Base-by-base conservation (phyloP, 2,329 filamentous ascomycete genomes). In the Chaetomium globosum region DNA sequence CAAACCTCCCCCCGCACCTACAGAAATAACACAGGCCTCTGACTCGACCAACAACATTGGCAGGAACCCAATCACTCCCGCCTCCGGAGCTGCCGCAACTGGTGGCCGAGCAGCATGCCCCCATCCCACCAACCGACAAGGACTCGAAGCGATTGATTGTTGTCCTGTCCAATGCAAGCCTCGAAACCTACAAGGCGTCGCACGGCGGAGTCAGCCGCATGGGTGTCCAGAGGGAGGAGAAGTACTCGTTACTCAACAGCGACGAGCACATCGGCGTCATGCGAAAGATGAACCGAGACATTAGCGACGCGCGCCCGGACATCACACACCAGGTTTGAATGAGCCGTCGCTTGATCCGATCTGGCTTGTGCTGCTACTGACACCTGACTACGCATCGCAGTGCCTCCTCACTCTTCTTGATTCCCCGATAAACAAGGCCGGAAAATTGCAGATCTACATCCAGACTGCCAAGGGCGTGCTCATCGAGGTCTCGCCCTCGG, bases 251-350 rank as follows among this genome's bases (percentile, higher is more conserved):
- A 60, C 88, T 99, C 74, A 99, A 99, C 83, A 97, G 93, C 79
- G 95, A 99, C 76, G 95, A 99, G 80, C 95, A 99, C 77, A 99
- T 99, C 72, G 95, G 95, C 68, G 91, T 98, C 70, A 97, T 99
- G 93, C 90, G 95, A 75, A 99, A 98, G 83, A 98, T 98, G 94
- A 96, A 96, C 77, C 87, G 95, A 73, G 95, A 99, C 77, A 98
- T 99, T 71, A 97, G 93, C 77, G 95, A 99, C 79, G 95, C 95
- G 67, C 88, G 95, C 72, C 95, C 95, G 53, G 95, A 99, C 79
- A 99, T 99, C 74, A 97, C 95, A 54, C 95, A 99, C 78, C 95
- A 98, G 92, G 94, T 97, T 64, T 69, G 67, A 62, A 66, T 21
- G 48, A 63, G 33, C 67, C 58, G 36, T 53, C 71, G 75, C 72